Evolutionary conservation across 306 rosid species (phyloP), one percentile per base, ranked within the genome.

Genomic region (Vigna radiata): DNA sequence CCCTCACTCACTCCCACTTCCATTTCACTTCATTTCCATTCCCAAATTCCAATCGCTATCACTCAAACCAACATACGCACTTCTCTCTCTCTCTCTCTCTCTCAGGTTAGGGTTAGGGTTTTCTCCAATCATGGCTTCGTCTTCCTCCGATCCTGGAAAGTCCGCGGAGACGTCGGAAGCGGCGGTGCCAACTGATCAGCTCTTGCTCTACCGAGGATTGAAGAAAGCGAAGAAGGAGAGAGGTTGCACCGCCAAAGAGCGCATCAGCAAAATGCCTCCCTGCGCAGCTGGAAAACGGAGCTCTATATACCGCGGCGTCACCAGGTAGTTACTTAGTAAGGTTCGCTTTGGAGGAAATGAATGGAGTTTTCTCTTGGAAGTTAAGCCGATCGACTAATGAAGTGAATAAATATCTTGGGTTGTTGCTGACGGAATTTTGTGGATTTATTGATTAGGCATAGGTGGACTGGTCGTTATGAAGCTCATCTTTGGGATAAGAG

Each of bases 401-500:
- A 60, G 4, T 37, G 49, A 39, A 64, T 17, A 16, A 4, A 14
- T 82, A 31, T 3, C 18, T 77, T 15, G 60, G 49, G 12, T 44
- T 44, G 14, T 18, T 53, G 9, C 27, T 10, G 12, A 15, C 48
- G 60, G 52, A 43, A 70, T 69, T 74, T 52, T 13, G 12, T 80
- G 85, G 73, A 84, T 75, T 44, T 36, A 3, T 25, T 67, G 61
- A 48, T 60, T 76, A 95, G 99, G 88, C 99, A 96, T 95, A 92
- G 99, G 81, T 95, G 99, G 99, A 95, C 99, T 8, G 99, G 99
- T 74, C 99, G 99, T 49, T 95, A 95, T 66, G 99, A 96, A 78
- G 99, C 99, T 62, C 99, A 96, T 83, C 99, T 96, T 41, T 96
- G 99, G 99, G 99, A 96, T 86, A 96, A 96, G 80, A 96, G 96